Percentiles rank a stretch among this genome's conserved stretches.
Conservation (phyloP, 2,329 filamentous ascomycete genomes). For the Cladophialophora carrionii region DNA sequence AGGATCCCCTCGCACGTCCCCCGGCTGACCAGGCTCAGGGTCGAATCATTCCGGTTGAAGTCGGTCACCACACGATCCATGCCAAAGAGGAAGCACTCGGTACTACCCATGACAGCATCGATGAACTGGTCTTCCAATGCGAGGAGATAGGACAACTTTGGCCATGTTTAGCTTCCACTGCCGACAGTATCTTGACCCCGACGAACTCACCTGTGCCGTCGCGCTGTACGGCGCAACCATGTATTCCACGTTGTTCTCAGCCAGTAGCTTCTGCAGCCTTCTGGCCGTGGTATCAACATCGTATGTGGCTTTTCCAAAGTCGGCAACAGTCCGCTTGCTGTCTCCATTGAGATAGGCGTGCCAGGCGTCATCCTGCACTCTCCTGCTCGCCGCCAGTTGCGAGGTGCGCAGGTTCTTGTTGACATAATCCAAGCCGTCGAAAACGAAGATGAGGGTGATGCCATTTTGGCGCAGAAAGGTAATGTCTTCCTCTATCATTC, state of each 20-base stretch:
- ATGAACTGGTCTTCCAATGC: slow-evolving; percentile 62
- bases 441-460: slow-evolving; percentile 84
- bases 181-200: background rate
- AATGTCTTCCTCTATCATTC: slow-evolving; percentile 75
- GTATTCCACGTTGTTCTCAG: slow-evolving; percentile 70
- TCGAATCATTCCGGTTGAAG: slow-evolving; percentile 59
- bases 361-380: slow-evolving; percentile 80
- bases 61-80: slow-evolving; percentile 72
- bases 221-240: slow-evolving; percentile 86
- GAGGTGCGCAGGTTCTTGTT: slow-evolving; percentile 69
- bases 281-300: slow-evolving; percentile 68
- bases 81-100: slow-evolving; percentile 83
- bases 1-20: slow-evolving; percentile 67
- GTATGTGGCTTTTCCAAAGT: slow-evolving; percentile 73
- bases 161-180: slow-evolving; percentile 2
- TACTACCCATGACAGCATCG: slow-evolving; percentile 78
- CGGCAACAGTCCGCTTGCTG: slow-evolving; percentile 70
- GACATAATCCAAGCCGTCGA: slow-evolving; percentile 81
- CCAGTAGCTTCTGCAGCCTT: slow-evolving; percentile 74
- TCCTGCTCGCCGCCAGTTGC: slow-evolving; percentile 62
- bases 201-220: slow-evolving; percentile 72
- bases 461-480: slow-evolving; percentile 69
- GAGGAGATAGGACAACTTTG: slow-evolving; percentile 69
- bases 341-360: slow-evolving; percentile 78
- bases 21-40: slow-evolving; percentile 67